Evolutionary conservation across 768 basidiomycete species (phyloP).

Genomic region (Hericium alpestre): DNA sequence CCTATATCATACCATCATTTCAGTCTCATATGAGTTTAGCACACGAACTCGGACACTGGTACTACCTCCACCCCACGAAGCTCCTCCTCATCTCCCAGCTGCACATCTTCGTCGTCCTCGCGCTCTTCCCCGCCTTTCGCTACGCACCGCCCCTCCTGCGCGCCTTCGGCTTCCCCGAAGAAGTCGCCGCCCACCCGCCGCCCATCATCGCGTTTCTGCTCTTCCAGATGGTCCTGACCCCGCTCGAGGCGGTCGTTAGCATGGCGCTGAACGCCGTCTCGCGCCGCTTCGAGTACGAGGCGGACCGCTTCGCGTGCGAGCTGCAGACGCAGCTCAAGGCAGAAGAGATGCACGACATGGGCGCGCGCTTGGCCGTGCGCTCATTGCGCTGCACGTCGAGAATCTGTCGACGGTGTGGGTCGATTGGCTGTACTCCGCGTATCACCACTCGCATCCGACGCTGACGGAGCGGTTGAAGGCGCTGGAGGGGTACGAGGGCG

Average conservation of each 20-base stretch:
- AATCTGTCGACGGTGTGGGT: conserved; percentile 92
- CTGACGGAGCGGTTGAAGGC: conserved; percentile 81
- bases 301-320: conserved; percentile 78
- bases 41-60: conserved; percentile 97
- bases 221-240: conserved; percentile 83
- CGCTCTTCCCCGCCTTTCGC: conserved; percentile 84
- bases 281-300: conserved; percentile 85
- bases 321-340: conserved; percentile 37
- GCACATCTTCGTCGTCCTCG: conserved; percentile 80
- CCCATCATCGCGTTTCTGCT: conserved; percentile 80
- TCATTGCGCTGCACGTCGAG: conserved; percentile 81
- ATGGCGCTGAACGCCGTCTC: conserved; percentile 75
- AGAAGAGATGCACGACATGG: conserved; percentile 72
- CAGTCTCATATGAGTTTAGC: conserved; percentile 30
- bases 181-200: conserved; percentile 55
- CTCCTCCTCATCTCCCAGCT: conserved; percentile 77
- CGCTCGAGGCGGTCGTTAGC: conserved; percentile 63
- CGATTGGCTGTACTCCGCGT: conserved; percentile 93
- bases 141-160: conserved; percentile 67
- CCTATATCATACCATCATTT: neutral
- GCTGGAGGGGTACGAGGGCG: conserved; percentile 37
- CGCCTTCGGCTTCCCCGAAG: conserved; percentile 70
- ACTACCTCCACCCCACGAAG: conserved; percentile 82
- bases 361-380: conserved; percentile 70
- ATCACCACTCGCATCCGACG: conserved; percentile 94